These are phyloP conservation scores for Scleroderma citrinum DNA, from an alignment of 768 basidiomycete genomes.

Conservation along the genomic window DNA sequence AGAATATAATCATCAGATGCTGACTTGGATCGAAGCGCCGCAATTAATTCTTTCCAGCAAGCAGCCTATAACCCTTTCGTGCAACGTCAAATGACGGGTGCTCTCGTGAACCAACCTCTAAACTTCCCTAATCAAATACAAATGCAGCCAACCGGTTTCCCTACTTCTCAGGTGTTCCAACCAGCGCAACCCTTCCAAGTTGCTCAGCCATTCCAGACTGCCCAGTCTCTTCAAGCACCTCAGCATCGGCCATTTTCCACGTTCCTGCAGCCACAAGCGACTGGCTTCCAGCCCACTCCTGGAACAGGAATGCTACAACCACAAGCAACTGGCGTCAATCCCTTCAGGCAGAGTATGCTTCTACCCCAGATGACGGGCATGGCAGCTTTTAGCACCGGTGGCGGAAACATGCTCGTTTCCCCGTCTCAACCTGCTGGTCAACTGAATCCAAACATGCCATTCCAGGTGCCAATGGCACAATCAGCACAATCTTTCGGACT, in stretches of 20 bases:
- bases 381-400: constrained; percentile 36
- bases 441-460: not conserved
- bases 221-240: constrained; percentile 13
- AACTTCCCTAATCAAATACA: constrained; percentile 34
- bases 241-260: constrained; percentile 41
- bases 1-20: constrained; percentile 1
- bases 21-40: constrained; percentile 36
- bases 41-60: constrained; percentile 48
- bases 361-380: constrained; percentile 58
- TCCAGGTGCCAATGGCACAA: not conserved
- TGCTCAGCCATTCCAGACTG: constrained; percentile 26
- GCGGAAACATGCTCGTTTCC: constrained; percentile 4
- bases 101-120: constrained; percentile 40
- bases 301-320: constrained; percentile 45
- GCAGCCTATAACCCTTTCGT: constrained; percentile 73
- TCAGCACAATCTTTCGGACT: not conserved
- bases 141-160: constrained; percentile 55
- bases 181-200: constrained; percentile 20
- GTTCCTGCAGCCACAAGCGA: constrained; percentile 51
- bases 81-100: constrained; percentile 48
- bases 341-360: constrained; percentile 79
- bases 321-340: constrained; percentile 61
- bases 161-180: constrained; percentile 38
- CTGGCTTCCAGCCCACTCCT: constrained; percentile 39
- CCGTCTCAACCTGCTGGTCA: constrained; percentile 9